A percentile compares a stretch with the other conserved stretches of the same genome.
Evolutionary conservation across 805 yeast species (phyloP).

Genomic region (Saturnispora diversa): DNA sequence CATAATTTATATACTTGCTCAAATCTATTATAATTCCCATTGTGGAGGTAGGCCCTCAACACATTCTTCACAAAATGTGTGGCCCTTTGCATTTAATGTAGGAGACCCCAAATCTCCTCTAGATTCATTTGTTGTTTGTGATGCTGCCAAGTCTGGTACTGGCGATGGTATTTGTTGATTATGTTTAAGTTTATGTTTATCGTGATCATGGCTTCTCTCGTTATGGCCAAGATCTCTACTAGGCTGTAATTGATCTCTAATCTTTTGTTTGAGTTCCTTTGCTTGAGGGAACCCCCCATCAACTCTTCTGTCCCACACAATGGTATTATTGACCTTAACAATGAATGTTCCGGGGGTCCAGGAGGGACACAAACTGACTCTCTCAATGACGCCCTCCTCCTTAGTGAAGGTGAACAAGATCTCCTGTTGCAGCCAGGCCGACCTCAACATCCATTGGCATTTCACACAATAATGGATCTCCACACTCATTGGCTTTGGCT

Average conservation of each 20-base stretch:
- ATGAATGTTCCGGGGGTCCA: constrained; percentile 49
- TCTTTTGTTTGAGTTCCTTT: constrained; percentile 61
- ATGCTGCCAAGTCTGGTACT: no score
- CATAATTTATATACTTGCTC: no score
- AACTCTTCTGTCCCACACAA: constrained; percentile 53
- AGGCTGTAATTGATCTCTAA: constrained; percentile 55
- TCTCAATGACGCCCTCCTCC: constrained; percentile 35
- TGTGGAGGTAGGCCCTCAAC: constrained; percentile 23
- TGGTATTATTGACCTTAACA: constrained; percentile 32
- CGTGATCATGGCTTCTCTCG: constrained; percentile 30
- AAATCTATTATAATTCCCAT: constrained; percentile 27
- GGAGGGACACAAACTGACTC: constrained; percentile 43
- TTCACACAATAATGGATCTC: constrained; percentile 68
- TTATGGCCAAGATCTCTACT: constrained; percentile 53
- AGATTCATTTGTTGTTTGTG: constrained; percentile 4
- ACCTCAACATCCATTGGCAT: constrained; percentile 85
- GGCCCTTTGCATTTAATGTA: constrained; percentile 9
- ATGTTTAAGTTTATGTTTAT: no score
- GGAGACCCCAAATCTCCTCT: constrained; percentile 11
- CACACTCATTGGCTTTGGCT: constrained; percentile 40
- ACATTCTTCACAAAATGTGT: constrained; percentile 23
- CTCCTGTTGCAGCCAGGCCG: constrained; percentile 84
- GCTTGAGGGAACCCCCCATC: constrained; percentile 84
- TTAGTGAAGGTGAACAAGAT: constrained; percentile 64
- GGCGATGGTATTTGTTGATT: no score